Conservation (phyloP, 225 moss, liverwort and hornwort species). For the Asterella californica region DNA sequence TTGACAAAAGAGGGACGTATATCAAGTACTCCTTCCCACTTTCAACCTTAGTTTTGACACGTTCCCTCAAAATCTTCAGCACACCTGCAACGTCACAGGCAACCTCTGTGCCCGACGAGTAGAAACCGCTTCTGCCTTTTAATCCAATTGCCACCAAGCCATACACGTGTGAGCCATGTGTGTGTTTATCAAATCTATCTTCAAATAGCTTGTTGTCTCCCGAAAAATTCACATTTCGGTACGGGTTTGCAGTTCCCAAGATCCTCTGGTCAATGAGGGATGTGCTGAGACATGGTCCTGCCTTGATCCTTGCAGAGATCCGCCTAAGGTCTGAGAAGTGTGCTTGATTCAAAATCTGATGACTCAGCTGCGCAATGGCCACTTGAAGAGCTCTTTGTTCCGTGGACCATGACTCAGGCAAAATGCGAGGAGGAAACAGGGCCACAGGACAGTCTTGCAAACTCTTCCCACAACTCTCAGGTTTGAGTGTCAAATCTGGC, state of each 20-base stretch:
- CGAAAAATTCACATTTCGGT: not conserved
- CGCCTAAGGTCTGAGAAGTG: slow-evolving; percentile 62
- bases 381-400: slow-evolving; percentile 57
- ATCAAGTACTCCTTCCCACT: slow-evolving; percentile 53
- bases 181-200: slow-evolving; percentile 31
- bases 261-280: slow-evolving; percentile 9
- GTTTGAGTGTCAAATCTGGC: not conserved
- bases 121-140: slow-evolving; percentile 62
- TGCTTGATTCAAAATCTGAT: slow-evolving; percentile 59
- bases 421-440: slow-evolving; percentile 6
- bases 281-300: slow-evolving; percentile 52
- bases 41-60: slow-evolving; percentile 56
- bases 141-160: slow-evolving; percentile 68
- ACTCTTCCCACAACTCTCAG: not conserved
- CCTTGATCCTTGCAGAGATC: slow-evolving; percentile 58
- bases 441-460: not conserved
- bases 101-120: slow-evolving; percentile 61
- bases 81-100: slow-evolving; percentile 52
- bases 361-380: slow-evolving; percentile 67
- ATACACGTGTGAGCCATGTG: slow-evolving; percentile 48
- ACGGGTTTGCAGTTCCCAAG: not conserved
- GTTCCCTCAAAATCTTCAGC: slow-evolving; percentile 54
- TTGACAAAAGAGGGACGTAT: slow-evolving; percentile 64
- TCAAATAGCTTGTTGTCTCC: not conserved
- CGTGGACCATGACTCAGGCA: slow-evolving; percentile 40